A percentile compares a stretch with the other conserved stretches of the same genome.
These are phyloP conservation scores for Brassica nigra DNA, from an alignment of 345 rosid genomes.

Conservation along the genomic window DNA sequence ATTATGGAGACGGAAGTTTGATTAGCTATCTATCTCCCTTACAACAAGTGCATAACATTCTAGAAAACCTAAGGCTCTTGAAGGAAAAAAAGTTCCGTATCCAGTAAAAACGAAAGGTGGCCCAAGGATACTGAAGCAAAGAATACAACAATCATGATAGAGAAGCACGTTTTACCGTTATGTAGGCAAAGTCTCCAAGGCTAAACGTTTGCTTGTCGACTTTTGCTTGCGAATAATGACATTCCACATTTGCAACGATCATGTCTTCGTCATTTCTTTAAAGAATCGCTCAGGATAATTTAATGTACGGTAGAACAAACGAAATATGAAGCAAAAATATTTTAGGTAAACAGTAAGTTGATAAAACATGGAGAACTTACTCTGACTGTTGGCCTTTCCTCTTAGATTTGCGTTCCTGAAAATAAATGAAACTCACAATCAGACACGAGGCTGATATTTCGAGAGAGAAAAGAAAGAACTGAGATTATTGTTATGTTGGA, in stretches of 20 bases:
- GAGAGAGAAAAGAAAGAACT: neutral
- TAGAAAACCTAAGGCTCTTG: conserved; percentile 17
- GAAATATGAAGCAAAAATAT: conserved; percentile 5
- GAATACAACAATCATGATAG: conserved; percentile 15
- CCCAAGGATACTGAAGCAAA: conserved; percentile 10
- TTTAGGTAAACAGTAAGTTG: conserved; percentile 21
- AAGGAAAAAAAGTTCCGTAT: conserved; percentile 5
- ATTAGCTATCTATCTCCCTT: neutral
- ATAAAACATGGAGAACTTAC: conserved; percentile 43
- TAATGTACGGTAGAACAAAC: conserved; percentile 29
- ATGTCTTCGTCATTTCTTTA: conserved; percentile 69
- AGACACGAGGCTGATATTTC: conserved; percentile 20
- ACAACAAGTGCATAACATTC: conserved; percentile 6
- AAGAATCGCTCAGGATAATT: conserved; percentile 15
- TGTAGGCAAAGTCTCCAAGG: conserved; percentile 75
- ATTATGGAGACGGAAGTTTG: conserved; percentile 15
- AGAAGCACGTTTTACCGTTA: conserved; percentile 54
- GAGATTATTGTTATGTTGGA: conserved; percentile 9
- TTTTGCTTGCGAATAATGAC: conserved; percentile 79
- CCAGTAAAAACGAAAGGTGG: conserved; percentile 11
- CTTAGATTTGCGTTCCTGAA: conserved; percentile 59
- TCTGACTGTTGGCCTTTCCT: conserved; percentile 31
- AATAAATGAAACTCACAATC: conserved; percentile 35
- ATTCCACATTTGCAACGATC: conserved; percentile 76
- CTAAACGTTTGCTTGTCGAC: conserved; percentile 49